Evolutionary conservation across 768 basidiomycete genomes (phyloP).

Genomic region (Kockovaella imperatae): DNA sequence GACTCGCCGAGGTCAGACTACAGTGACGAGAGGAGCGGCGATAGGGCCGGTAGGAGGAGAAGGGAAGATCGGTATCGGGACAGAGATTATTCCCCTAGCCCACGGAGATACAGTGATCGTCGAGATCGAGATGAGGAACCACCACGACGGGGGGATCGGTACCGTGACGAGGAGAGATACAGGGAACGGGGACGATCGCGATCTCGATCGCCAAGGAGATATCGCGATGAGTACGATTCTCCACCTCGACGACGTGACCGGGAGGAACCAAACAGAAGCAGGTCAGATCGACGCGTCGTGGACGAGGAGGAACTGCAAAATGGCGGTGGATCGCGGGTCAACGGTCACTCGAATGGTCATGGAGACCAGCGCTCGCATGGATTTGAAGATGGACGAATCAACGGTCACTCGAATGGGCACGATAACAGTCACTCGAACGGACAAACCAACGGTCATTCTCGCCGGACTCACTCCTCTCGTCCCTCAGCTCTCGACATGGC

Average conservation of each 20-base stretch:
- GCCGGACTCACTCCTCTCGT: conserved; percentile 32
- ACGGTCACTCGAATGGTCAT: too few relatives aligned
- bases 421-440: conserved; percentile 30
- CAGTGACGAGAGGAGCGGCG: conserved; percentile 19
- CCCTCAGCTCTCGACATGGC: conserved; percentile 35
- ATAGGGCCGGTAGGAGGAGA: neutral
- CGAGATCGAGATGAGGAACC: neutral
- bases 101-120: neutral
- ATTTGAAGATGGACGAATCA: too few relatives aligned
- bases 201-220: conserved; percentile 10
- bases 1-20: conserved; percentile 25
- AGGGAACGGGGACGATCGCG: conserved; percentile 2
- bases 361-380: too few relatives aligned
- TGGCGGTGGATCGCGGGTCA: too few relatives aligned
- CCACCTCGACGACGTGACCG: too few relatives aligned
- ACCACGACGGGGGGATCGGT: neutral
- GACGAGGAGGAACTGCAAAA: too few relatives aligned
- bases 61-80: conserved; percentile 15
- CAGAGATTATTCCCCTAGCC: neutral
- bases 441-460: conserved; percentile 42
- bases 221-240: conserved; percentile 27
- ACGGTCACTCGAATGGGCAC: conserved; percentile 48
- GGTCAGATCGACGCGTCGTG: too few relatives aligned
- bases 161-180: conserved; percentile 9
- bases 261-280: too few relatives aligned